These are phyloP conservation scores for Bonia amplexicaulis DNA, from an alignment of 176 grass and related monocot genomes.

Conservation along the genomic window DNA sequence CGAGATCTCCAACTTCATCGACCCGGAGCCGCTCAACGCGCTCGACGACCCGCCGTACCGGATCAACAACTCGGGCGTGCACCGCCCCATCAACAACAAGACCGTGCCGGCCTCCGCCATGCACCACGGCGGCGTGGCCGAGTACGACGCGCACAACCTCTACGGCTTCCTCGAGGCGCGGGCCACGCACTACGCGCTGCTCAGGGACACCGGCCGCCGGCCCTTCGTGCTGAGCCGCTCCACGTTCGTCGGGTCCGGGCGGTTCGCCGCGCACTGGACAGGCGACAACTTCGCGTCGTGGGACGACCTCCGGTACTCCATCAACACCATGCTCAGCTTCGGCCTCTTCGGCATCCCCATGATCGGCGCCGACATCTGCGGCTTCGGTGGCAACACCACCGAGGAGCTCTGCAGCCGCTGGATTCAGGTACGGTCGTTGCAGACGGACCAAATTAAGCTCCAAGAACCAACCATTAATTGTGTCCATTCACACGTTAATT, in stretches of 20 bases:
- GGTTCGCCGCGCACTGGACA: constrained; percentile 75
- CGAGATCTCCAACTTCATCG: constrained; percentile 72
- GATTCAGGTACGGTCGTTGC: too few species aligned
- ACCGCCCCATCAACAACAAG: constrained; percentile 47
- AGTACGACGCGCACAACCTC: constrained; percentile 89
- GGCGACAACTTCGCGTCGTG: constrained; percentile 63
- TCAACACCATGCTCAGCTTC: constrained; percentile 67
- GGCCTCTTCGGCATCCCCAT: constrained; percentile 85
- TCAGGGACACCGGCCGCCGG: constrained; percentile 49
- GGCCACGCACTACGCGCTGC: constrained; percentile 53
- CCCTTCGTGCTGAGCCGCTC: constrained; percentile 80
- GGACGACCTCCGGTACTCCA: constrained; percentile 64
- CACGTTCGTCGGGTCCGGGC: constrained; percentile 73
- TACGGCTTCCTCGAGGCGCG: constrained; percentile 58
- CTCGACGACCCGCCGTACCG: constrained; percentile 74
- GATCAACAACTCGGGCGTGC: constrained; percentile 69
- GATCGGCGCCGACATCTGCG: constrained; percentile 85
- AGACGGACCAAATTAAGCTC: too few species aligned
- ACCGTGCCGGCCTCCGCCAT: constrained; percentile 59
- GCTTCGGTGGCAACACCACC: constrained; percentile 57
- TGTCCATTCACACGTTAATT: background rate
- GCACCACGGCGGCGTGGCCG: constrained; percentile 55
- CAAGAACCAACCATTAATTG: too few species aligned
- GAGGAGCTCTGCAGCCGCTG: constrained; percentile 84
- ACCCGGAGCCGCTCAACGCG: constrained; percentile 29